Evolutionary conservation across 805 yeast genomes (phyloP).

Genomic region (Cyberlindnera mrakii): DNA sequence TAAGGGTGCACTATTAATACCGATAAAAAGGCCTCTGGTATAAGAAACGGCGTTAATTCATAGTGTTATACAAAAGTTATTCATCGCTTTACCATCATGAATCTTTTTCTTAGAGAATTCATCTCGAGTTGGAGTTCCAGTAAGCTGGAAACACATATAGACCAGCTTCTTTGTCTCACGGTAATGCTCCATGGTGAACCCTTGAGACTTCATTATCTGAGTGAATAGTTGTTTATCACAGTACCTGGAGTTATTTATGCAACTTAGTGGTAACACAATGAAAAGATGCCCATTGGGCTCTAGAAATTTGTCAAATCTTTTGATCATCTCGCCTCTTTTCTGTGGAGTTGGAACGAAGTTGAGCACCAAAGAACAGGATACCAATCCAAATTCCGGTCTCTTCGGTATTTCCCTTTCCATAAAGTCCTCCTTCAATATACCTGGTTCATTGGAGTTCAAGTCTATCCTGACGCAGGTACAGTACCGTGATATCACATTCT

Average conservation of each 20-base stretch:
- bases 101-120: constrained; percentile 39
- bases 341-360: constrained; percentile 77
- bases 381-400: constrained; percentile 42
- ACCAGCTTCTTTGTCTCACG: constrained; percentile 67
- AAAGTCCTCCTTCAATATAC: constrained; percentile 74
- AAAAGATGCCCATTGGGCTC: constrained; percentile 33
- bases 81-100: constrained; percentile 51
- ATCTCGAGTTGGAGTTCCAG: constrained; percentile 20
- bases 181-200: constrained; percentile 41
- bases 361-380: constrained; percentile 82
- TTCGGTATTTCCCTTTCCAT: constrained; percentile 66
- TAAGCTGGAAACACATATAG: constrained; percentile 61
- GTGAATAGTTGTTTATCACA: constrained; percentile 40
- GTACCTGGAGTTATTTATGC: constrained; percentile 78
- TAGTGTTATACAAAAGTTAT: constrained; percentile 57
- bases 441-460: constrained; percentile 70
- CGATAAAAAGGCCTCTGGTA: no score
- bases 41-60: constrained; percentile 1
- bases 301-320: constrained; percentile 51
- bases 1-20: no score
- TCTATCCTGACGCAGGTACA: constrained; percentile 54
- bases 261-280: constrained; percentile 84
- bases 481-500: constrained; percentile 52
- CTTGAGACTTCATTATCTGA: constrained; percentile 50
- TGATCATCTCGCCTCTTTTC: constrained; percentile 74